Base-by-base conservation (phyloP, 106 monocot species). In the Dendrobium huoshanense region DNA sequence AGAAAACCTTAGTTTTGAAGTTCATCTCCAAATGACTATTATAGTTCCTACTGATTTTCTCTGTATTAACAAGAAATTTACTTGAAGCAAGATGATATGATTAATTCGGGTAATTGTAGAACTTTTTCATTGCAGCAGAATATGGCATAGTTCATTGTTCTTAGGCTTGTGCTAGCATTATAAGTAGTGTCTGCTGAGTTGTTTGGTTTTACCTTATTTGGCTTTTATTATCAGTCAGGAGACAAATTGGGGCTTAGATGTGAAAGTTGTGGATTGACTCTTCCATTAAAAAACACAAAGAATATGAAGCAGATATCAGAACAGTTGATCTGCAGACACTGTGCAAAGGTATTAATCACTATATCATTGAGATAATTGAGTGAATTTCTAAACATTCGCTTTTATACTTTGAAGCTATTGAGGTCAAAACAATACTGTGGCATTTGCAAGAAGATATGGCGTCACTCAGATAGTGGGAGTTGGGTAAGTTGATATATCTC, bases 401-500 rank as follows among this genome's bases (percentile, higher is more conserved):
- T 75, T 16, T 77, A 10, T 47, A 73, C 20, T 81, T 78, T 87
- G 79, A 86, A 99, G 98, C 82, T 99, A 51, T 80, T 91, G 40
- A 88, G 85, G 47, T 91, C 85, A 68, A 99, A 92, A 75, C 92
- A 92, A 49, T 99, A 93, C 74, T 99, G 98, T 91, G 95, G 91
- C 48, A 92, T 99, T 72, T 99, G 98, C 82, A 95, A 99, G 86
- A 95, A 88, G 84, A 91, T 95, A 72, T 95, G 98, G 98, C 88
- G 87, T 82, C 89, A 91, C 83, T 88, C 91, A 42, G 90, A 92
- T 87, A 86, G 83, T 75, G 91, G 89, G 74, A 89, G 81, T 78
- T 99, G 91, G 92, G 98, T 99, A 91, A 87, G 88, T 81, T 29
- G 33, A 78, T 75, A 16, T 58, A 1, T 15, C 2, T 19, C 13